Conservation (phyloP, 2,329 filamentous ascomycete species). For the Trichoderma koningiopsis region DNA sequence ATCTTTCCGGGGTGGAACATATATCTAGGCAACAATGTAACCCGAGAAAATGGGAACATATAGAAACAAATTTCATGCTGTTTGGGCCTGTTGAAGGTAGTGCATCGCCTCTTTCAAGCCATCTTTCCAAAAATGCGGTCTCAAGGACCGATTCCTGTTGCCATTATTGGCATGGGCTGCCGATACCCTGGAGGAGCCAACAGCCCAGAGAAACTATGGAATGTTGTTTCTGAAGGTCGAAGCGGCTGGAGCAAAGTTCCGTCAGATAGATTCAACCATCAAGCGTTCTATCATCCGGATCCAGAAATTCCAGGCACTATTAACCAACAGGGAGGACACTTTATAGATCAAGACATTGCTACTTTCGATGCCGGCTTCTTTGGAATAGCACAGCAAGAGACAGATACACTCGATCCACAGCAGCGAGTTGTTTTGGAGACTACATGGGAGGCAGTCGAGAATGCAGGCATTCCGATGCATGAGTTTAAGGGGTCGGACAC, state of each 20-base stretch:
- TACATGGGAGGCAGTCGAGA: slow-evolving; percentile 46
- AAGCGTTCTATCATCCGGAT: slow-evolving; percentile 48
- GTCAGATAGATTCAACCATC: slow-evolving; percentile 43
- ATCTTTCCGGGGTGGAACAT: not conserved
- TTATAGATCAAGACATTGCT: slow-evolving; percentile 42
- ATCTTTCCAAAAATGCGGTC: not conserved
- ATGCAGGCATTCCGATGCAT: slow-evolving; percentile 35
- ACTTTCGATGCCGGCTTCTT: slow-evolving; percentile 44
- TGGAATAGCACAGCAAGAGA: slow-evolving; percentile 27
- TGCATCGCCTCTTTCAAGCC: not conserved
- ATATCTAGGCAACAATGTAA: not conserved
- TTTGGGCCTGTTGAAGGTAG: not conserved
- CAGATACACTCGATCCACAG: slow-evolving; percentile 28
- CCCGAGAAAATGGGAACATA: rapidly evolving
- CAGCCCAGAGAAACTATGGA: slow-evolving; percentile 42
- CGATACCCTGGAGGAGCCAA: slow-evolving; percentile 45
- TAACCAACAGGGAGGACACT: slow-evolving; percentile 8
- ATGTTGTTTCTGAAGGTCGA: slow-evolving; percentile 39
- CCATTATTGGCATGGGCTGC: slow-evolving; percentile 46
- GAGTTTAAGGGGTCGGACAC: slow-evolving; percentile 36
- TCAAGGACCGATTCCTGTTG: slow-evolving; percentile 11
- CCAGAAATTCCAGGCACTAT: slow-evolving; percentile 36
- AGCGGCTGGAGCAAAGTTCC: slow-evolving; percentile 44
- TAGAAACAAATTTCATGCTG: not conserved
- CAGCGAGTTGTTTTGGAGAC: slow-evolving; percentile 40